A percentile compares a stretch with the other conserved stretches of the same genome.
phyloP scores from a whole-genome alignment of 352 stramenopile species.

The Pythium volutum region DNA sequence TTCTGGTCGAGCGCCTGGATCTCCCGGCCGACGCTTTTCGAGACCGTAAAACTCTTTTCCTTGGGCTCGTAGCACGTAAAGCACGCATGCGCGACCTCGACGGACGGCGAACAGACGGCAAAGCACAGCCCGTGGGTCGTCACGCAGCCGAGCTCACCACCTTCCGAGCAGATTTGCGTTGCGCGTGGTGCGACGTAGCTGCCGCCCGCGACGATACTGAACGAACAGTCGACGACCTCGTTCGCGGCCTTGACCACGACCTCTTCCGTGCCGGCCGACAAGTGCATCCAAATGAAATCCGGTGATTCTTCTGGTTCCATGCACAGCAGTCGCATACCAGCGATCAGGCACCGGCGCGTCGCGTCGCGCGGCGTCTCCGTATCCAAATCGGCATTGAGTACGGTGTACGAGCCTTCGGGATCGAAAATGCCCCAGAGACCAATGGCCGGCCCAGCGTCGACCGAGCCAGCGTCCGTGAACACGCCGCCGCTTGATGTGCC shows the following conservation, averaged over 20 bases:
- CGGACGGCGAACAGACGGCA: constrained; percentile 74
- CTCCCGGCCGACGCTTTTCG: constrained; percentile 57
- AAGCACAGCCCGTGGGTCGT: constrained; percentile 70
- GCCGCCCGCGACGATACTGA: constrained; percentile 49
- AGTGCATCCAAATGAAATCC: constrained; percentile 77
- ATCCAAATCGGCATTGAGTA: constrained; percentile 66
- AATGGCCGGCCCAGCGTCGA: constrained; percentile 39
- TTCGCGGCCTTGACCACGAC: constrained; percentile 61
- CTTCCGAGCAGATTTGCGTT: constrained; percentile 79
- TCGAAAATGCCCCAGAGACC: constrained; percentile 83
- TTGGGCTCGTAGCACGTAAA: constrained; percentile 85
- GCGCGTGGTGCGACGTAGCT: constrained; percentile 24
- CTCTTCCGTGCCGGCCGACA: constrained; percentile 59
- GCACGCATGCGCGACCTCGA: constrained; percentile 71
- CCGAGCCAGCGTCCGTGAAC: constrained; percentile 40
- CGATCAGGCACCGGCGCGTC: constrained; percentile 51
- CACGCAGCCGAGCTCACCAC: constrained; percentile 51
- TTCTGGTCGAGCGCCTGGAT: constrained; percentile 66
- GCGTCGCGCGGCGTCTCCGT: constrained; percentile 60
- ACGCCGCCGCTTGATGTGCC: constrained; percentile 69
- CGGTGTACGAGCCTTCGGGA: constrained; percentile 74
- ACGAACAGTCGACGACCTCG: constrained; percentile 70
- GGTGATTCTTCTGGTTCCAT: constrained; percentile 74
- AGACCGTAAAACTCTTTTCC: constrained; percentile 64
- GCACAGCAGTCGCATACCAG: constrained; percentile 67